Conservation (phyloP, 371 early-diverging fungal species). For the Saksenaea oblongispora region DNA sequence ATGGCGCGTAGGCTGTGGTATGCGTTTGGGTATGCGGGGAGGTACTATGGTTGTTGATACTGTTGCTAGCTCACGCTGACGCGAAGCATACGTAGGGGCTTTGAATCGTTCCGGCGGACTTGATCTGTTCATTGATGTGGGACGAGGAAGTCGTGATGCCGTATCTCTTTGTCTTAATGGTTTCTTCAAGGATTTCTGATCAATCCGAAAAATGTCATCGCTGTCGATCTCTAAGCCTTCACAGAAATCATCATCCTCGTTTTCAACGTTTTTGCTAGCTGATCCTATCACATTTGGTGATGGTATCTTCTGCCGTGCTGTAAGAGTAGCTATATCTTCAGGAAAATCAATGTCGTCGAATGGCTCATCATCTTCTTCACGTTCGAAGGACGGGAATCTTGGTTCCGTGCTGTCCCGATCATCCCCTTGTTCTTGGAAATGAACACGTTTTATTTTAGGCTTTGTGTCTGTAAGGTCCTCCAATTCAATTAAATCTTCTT, state of each 20-base stretch:
- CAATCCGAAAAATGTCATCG: not conserved
- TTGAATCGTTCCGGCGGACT: not conserved
- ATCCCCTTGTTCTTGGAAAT: not conserved
- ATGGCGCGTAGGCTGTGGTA: not conserved
- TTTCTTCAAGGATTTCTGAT: not conserved
- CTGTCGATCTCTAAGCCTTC: constrained; percentile 27
- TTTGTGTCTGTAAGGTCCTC: not conserved
- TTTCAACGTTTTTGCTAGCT: constrained; percentile 7
- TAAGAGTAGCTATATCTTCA: constrained; percentile 16
- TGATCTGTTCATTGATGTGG: not conserved
- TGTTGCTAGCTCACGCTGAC: constrained; percentile 4
- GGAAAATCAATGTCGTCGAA: constrained; percentile 32
- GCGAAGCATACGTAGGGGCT: constrained; percentile 13
- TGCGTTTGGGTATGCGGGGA: not conserved
- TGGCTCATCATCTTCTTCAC: constrained; percentile 12
- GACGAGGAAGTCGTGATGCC: not conserved
- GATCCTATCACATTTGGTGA: not conserved
- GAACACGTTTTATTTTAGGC: not conserved
- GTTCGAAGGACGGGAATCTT: not conserved
- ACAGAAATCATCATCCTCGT: constrained; percentile 35
- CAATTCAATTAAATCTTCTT: not conserved
- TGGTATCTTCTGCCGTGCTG: not conserved
- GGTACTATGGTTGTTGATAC: not conserved
- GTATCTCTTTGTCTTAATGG: not conserved
- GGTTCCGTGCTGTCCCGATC: not conserved